phyloP scores from a whole-genome alignment of 176 grass and related monocot species.

The Triticum timopheevii region DNA sequence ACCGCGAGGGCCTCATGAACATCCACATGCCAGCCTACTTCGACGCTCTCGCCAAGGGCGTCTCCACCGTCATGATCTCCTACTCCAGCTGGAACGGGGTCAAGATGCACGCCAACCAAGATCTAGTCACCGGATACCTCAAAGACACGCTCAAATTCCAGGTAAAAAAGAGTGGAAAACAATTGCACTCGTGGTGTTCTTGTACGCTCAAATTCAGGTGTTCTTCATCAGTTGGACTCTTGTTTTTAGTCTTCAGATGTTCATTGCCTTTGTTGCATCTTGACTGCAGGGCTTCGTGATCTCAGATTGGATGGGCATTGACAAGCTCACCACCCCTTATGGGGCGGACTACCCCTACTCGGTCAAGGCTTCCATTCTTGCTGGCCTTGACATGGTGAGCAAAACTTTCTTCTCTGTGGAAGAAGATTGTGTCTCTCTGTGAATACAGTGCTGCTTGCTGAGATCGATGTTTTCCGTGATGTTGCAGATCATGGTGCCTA shows the following conservation, averaged over 20 bases:
- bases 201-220: neutral
- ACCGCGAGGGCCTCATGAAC: constrained; percentile 36
- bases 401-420: neutral
- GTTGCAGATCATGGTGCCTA: constrained; percentile 91
- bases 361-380: constrained; percentile 66
- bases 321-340: constrained; percentile 78
- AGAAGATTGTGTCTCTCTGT: neutral
- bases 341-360: constrained; percentile 91
- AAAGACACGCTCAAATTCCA: constrained; percentile 69
- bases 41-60: constrained; percentile 62
- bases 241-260: neutral
- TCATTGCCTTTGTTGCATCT: neutral
- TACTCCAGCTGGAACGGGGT: constrained; percentile 96
- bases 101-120: constrained; percentile 79
- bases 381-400: constrained; percentile 92
- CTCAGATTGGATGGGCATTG: constrained; percentile 92
- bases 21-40: constrained; percentile 92
- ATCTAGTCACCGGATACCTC: constrained; percentile 64
- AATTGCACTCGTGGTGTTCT: neutral
- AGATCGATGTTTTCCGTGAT: constrained; percentile 23
- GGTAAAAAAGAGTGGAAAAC: constrained; percentile 11
- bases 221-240: neutral
- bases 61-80: constrained; percentile 94
- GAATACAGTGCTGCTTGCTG: neutral
- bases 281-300: constrained; percentile 77